Conservation (phyloP, 1,139 yeast genomes). For the Nakaseomyces nivariensis region DNA sequence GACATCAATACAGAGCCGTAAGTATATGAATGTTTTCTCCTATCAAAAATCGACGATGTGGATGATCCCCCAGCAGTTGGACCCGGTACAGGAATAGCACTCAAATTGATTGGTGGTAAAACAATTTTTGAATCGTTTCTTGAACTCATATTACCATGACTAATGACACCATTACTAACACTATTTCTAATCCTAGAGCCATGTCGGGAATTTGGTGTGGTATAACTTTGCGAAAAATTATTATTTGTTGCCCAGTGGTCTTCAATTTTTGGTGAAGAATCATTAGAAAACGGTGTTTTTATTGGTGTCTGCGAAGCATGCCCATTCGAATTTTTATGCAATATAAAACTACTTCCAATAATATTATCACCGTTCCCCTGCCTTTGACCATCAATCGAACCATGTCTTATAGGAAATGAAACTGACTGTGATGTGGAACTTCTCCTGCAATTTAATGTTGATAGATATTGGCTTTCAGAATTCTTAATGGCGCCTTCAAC, state of each 20-base stretch:
- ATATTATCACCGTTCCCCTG: background rate
- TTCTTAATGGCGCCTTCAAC: background rate
- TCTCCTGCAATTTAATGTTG: background rate
- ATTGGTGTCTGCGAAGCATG: background rate
- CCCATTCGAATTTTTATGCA: no score
- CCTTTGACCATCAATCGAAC: background rate
- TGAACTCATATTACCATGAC: background rate
- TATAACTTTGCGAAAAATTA: background rate
- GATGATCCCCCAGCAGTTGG: background rate
- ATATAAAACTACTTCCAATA: background rate
- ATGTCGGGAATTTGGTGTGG: background rate
- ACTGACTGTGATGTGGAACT: background rate
- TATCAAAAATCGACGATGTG: background rate
- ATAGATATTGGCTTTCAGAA: slow-evolving; percentile 1
- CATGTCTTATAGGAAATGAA: background rate
- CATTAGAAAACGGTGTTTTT: background rate
- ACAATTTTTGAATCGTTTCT: slow-evolving; percentile 1
- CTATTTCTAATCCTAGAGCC: background rate
- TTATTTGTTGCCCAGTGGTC: background rate
- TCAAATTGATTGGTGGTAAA: slow-evolving; percentile 1
- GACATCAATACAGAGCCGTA: slow-evolving; percentile 1
- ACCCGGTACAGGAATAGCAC: background rate
- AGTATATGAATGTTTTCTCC: background rate
- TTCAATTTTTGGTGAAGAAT: background rate
- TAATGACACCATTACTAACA: background rate